Evolutionary conservation across 768 basidiomycete species (phyloP).

Genomic region (Sporobolomyces pararoseus): DNA sequence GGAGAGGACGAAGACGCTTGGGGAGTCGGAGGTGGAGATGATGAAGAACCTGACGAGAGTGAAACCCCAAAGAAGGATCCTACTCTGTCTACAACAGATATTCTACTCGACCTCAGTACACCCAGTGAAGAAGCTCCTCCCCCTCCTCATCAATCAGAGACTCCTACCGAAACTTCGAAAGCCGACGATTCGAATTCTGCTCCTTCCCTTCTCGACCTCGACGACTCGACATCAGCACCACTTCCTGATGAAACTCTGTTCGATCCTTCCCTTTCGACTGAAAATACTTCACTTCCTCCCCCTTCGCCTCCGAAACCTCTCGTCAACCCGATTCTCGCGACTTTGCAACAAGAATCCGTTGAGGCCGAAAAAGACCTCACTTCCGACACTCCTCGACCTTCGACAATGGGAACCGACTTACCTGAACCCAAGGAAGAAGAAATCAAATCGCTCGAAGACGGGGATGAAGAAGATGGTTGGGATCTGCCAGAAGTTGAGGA

Average conservation of each 20-base stretch:
- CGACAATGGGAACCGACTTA: slow-evolving; percentile 2
- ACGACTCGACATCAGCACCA: neutral
- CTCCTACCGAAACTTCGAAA: neutral
- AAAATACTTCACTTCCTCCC: neutral
- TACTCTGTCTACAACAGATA: neutral
- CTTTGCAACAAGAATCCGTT: neutral
- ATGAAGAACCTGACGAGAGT: neutral
- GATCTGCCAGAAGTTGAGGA: neutral
- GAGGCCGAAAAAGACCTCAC: neutral
- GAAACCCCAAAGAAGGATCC: neutral
- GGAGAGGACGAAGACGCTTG: slow-evolving; percentile 27
- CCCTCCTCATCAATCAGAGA: neutral
- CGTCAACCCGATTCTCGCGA: slow-evolving; percentile 2
- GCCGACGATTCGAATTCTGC: neutral
- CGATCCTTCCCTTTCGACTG: neutral
- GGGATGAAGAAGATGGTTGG: neutral
- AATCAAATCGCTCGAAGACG: neutral
- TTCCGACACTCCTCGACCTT: slow-evolving; percentile 1
- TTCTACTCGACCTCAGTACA: neutral
- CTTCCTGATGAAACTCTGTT: neutral
- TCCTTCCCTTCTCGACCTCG: neutral
- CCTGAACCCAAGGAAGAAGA: slow-evolving; percentile 6
- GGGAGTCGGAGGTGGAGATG: slow-evolving; percentile 12
- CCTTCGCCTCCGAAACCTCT: slow-evolving; percentile 1
- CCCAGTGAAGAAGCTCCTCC: neutral